Evolutionary conservation across 83 land plant species (phyloP).

Genomic region (Larix sibirica): DNA sequence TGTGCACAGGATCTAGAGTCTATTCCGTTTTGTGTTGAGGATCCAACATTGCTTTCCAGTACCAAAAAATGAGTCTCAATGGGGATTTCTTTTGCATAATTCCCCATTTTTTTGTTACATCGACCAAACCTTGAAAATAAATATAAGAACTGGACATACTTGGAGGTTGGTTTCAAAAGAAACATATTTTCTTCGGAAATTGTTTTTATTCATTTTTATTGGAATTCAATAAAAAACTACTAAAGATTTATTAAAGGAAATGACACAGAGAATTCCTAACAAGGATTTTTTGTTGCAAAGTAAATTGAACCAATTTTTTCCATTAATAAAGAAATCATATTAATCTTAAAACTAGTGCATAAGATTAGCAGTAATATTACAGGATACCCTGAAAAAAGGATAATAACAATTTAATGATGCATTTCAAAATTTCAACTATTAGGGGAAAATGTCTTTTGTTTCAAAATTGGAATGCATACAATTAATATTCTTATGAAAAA

Average conservation of each 20-base stretch:
- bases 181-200: not conserved
- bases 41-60: slow-evolving; percentile 42
- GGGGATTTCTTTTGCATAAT: slow-evolving; percentile 53
- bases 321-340: not conserved
- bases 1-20: slow-evolving; percentile 13
- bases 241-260: too few species aligned
- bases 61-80: slow-evolving; percentile 73
- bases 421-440: too few species aligned
- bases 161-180: slow-evolving; percentile 1
- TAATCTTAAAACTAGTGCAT: too few species aligned
- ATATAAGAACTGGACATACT: slow-evolving; percentile 57
- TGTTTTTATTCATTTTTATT: not conserved
- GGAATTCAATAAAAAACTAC: too few species aligned
- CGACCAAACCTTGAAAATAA: slow-evolving; percentile 84
- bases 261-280: too few species aligned
- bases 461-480: too few species aligned
- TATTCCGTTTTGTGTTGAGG: slow-evolving; percentile 21
- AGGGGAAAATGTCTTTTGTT: too few species aligned
- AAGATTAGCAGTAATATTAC: too few species aligned
- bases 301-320: not conserved
- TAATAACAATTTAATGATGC: too few species aligned
- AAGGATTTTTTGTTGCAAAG: too few species aligned
- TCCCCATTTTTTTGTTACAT: slow-evolving; percentile 81
- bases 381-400: too few species aligned
- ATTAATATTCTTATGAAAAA: too few species aligned